Evolutionary conservation across 2,329 filamentous ascomycete species (phyloP).

Genomic region (Orbilia javanica): DNA sequence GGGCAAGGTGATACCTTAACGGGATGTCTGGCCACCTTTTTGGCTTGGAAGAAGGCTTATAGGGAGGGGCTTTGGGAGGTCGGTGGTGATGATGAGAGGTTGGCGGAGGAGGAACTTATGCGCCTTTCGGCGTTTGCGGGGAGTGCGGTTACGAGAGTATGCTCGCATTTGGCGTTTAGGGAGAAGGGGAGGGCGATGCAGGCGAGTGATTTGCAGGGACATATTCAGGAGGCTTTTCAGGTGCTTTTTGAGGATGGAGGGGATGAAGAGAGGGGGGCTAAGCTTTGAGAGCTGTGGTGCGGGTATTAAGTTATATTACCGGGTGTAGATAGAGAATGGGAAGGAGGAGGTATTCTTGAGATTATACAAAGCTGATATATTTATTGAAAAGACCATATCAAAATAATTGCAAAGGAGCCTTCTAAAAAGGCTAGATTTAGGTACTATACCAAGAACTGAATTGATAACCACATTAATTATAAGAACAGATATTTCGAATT

Average conservation of each 20-base stretch:
- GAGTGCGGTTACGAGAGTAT: slow-evolving; percentile 88
- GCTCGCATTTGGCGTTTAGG: slow-evolving; percentile 85
- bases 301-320: not conserved
- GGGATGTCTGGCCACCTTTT: slow-evolving; percentile 85
- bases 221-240: slow-evolving; percentile 85
- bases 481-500: too few relatives aligned
- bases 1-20: slow-evolving; percentile 97
- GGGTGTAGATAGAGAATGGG: not conserved
- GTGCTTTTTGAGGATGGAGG: slow-evolving; percentile 81
- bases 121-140: slow-evolving; percentile 87
- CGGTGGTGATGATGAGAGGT: slow-evolving; percentile 58
- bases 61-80: slow-evolving; percentile 81
- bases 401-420: not conserved
- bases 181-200: slow-evolving; percentile 89
- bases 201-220: slow-evolving; percentile 90
- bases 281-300: slow-evolving; percentile 3
- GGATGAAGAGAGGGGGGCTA: slow-evolving; percentile 62
- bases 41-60: slow-evolving; percentile 91
- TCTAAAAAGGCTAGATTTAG: too few relatives aligned
- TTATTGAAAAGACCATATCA: slow-evolving; percentile 4
- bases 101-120: slow-evolving; percentile 73
- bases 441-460: too few relatives aligned
- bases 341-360: slow-evolving; percentile 48
- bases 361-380: not conserved
- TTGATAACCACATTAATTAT: too few relatives aligned